Conservation (phyloP, 148 eudicot species). For the Nepenthes mirabilis region DNA sequence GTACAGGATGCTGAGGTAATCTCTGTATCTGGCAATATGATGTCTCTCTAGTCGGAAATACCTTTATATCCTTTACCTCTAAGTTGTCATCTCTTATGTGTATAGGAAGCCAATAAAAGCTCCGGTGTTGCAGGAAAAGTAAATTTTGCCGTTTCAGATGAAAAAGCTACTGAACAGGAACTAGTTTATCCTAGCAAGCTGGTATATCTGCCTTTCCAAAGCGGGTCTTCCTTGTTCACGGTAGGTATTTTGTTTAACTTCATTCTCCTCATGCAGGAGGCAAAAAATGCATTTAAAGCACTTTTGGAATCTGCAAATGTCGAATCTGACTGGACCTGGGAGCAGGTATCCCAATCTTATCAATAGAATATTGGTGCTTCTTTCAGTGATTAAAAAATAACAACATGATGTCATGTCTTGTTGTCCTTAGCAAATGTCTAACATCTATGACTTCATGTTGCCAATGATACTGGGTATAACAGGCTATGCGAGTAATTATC, state of each 20-base stretch:
- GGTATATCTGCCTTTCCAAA: slow-evolving; percentile 26
- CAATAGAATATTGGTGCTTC: not conserved
- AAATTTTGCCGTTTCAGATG: slow-evolving; percentile 30
- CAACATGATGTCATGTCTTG: not conserved
- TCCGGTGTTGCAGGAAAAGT: slow-evolving; percentile 24
- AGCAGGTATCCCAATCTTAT: slow-evolving; percentile 43
- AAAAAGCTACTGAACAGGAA: slow-evolving; percentile 42
- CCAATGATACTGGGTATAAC: slow-evolving; percentile 7
- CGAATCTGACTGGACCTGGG: slow-evolving; percentile 96
- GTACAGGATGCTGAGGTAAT: slow-evolving; percentile 45
- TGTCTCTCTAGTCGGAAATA: not conserved
- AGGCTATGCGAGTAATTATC: slow-evolving; percentile 88
- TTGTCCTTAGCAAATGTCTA: not conserved
- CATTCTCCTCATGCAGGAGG: slow-evolving; percentile 44
- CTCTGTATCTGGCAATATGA: not conserved
- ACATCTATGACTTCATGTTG: slow-evolving; percentile 2
- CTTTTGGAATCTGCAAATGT: slow-evolving; percentile 75
- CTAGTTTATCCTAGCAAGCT: slow-evolving; percentile 58
- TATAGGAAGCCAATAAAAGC: slow-evolving; percentile 48
- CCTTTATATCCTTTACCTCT: not conserved
- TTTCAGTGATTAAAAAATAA: not conserved
- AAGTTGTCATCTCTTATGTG: not conserved
- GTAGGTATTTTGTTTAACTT: not conserved
- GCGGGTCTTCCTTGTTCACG: not conserved
- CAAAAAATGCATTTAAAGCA: slow-evolving; percentile 72